Conservation (phyloP, 2,329 filamentous ascomycete genomes). For the Colletotrichum aenigma region DNA sequence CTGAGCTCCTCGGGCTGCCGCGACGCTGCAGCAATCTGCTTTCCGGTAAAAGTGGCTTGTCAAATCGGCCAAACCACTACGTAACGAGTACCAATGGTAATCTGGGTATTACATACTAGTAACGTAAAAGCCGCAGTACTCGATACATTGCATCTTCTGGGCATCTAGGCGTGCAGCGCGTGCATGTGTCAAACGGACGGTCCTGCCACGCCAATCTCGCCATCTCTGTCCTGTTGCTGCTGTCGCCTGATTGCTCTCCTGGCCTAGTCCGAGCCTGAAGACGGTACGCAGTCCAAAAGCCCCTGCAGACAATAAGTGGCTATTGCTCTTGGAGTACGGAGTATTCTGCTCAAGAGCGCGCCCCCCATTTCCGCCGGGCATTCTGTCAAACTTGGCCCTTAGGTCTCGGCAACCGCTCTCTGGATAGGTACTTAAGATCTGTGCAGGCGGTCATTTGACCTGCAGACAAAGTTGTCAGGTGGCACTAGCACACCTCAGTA, state of each 20-base stretch:
- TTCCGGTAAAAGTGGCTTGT: not conserved
- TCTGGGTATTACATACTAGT: not conserved
- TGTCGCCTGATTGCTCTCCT: not conserved
- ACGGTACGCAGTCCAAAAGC: not conserved
- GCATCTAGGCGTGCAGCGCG: not conserved
- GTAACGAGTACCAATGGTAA: conserved; percentile 1
- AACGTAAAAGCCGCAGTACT: not conserved
- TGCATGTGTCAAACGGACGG: not conserved
- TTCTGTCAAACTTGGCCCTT: not conserved
- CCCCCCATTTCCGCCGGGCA: not conserved
- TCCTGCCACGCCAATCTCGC: not conserved
- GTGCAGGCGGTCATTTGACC: not conserved
- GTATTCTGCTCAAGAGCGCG: not conserved
- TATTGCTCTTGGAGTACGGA: not conserved
- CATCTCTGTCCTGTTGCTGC: not conserved
- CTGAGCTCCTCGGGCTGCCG: not conserved
- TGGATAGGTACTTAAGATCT: not conserved
- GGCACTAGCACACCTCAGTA: not conserved
- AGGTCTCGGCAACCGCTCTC: not conserved
- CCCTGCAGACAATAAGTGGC: not conserved
- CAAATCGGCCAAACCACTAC: not conserved
- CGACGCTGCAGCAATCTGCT: not conserved
- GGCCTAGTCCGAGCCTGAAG: not conserved
- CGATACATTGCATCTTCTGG: not conserved
- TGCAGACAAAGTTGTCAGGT: not conserved